A percentile compares a stretch with the other conserved stretches of the same genome.
Conservation (phyloP, 1,284 basidiomycete species). For the Ceratobasidium sp. region DNA sequence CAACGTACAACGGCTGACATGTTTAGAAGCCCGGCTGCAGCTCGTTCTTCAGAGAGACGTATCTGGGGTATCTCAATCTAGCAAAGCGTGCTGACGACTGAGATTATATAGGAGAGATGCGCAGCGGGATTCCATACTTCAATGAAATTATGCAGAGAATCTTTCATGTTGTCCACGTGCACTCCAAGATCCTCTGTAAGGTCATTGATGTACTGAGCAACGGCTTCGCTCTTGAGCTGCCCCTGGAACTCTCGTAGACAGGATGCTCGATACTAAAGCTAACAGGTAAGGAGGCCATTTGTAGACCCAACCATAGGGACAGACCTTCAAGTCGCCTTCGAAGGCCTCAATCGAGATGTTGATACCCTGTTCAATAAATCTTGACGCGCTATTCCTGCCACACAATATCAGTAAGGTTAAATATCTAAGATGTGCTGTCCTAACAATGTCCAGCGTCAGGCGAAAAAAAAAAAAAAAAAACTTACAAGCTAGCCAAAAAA, state of each 20-base stretch:
- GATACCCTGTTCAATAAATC: constrained; percentile 64
- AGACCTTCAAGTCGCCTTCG: constrained; percentile 72
- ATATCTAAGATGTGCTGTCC: too few relatives aligned
- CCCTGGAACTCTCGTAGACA: constrained; percentile 71
- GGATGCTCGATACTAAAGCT: constrained; percentile 70
- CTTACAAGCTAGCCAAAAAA: constrained; percentile 70
- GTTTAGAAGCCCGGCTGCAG: constrained; percentile 72
- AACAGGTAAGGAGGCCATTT: not conserved
- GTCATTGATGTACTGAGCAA: constrained; percentile 77
- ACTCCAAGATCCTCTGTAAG: constrained; percentile 71
- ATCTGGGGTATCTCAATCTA: constrained; percentile 73
- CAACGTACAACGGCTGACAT: constrained; percentile 65
- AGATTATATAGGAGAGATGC: too few relatives aligned
- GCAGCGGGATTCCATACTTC: constrained; percentile 54
- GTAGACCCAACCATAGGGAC: constrained; percentile 41
- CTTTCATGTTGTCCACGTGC: constrained; percentile 72
- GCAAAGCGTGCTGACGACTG: not conserved
- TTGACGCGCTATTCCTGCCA: constrained; percentile 51
- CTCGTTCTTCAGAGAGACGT: constrained; percentile 76
- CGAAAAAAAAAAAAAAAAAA: too few relatives aligned
- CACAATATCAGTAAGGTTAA: not conserved
- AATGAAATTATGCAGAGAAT: constrained; percentile 72
- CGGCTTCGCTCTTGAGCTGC: constrained; percentile 73
- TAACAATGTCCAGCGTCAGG: too few relatives aligned
- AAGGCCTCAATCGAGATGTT: constrained; percentile 72